phyloP scores from a whole-genome alignment of 169 alveolate species.

The Cryptosporidium ubiquitum region DNA sequence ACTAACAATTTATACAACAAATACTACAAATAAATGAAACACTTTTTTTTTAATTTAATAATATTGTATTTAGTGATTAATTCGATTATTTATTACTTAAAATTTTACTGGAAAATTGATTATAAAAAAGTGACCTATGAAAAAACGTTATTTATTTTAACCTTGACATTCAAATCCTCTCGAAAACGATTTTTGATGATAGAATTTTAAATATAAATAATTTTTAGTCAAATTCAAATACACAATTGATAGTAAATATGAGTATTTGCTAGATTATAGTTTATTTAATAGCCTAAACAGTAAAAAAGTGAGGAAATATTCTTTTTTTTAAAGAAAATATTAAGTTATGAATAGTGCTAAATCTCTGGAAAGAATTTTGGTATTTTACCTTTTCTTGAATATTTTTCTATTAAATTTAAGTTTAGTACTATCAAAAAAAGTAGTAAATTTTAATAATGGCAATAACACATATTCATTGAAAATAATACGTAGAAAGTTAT shows the following conservation, averaged over 20 bases:
- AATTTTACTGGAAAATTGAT: too few species aligned
- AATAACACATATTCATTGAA: not conserved
- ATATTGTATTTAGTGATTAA: too few species aligned
- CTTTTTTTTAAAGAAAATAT: not conserved
- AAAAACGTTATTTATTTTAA: too few species aligned
- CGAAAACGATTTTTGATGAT: not conserved
- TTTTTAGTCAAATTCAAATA: too few species aligned
- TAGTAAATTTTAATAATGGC: not conserved
- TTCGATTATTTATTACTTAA: too few species aligned
- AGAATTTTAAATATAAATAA: too few species aligned
- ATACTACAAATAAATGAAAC: too few species aligned
- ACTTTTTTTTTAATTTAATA: too few species aligned
- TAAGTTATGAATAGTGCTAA: not conserved
- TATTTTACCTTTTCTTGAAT: not conserved
- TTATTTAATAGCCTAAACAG: not conserved
- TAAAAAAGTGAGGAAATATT: not conserved
- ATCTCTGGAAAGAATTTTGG: not conserved
- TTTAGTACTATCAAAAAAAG: not conserved
- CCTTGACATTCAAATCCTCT: not conserved
- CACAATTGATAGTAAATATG: not conserved
- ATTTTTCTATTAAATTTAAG: not conserved
- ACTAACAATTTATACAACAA: too few species aligned
- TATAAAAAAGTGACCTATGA: not conserved
- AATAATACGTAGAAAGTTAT: constrained; percentile 9
- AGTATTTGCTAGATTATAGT: not conserved